These are phyloP conservation scores for Fibroporia radiculosa DNA, from an alignment of 768 basidiomycete species.

Conservation along the genomic window DNA sequence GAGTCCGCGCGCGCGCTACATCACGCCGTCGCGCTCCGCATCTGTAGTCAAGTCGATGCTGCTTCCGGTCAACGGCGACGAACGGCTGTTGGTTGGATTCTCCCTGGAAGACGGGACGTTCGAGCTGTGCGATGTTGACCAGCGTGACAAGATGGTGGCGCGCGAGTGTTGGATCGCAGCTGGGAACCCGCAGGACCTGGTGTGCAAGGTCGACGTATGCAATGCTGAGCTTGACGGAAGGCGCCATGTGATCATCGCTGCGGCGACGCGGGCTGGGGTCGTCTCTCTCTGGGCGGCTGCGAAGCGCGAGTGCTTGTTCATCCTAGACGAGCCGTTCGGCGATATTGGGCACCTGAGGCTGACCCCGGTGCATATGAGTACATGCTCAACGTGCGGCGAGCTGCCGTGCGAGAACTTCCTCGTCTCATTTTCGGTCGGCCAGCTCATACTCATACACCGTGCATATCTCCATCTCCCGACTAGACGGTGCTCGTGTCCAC, in stretches of 20 bases:
- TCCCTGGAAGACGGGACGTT: constrained; percentile 58
- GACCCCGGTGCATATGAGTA: constrained; percentile 41
- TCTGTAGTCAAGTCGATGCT: constrained; percentile 42
- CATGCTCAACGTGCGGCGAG: constrained; percentile 68
- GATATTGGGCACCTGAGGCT: constrained; percentile 54
- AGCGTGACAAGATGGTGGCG: constrained; percentile 33
- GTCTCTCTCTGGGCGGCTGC: constrained; percentile 71
- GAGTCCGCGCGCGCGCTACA: constrained; percentile 23
- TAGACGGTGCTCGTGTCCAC: constrained; percentile 61
- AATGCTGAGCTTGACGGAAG: constrained; percentile 42
- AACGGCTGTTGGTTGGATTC: constrained; percentile 47
- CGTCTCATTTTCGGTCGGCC: constrained; percentile 58
- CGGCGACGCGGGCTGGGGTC: constrained; percentile 56
- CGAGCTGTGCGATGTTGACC: constrained; percentile 49
- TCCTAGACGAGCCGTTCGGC: constrained; percentile 55
- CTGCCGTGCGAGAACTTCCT: constrained; percentile 57
- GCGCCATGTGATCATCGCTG: constrained; percentile 46
- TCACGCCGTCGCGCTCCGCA: constrained; percentile 36
- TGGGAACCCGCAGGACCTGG: constrained; percentile 49
- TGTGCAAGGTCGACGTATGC: constrained; percentile 47
- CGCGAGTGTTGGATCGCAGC: constrained; percentile 45
- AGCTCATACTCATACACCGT: constrained; percentile 58
- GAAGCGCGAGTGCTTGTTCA: constrained; percentile 55
- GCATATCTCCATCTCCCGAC: constrained; percentile 45
- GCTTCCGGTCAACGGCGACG: constrained; percentile 38